Evolutionary conservation across 192 early-diverging fungal genomes (phyloP).

Genomic region (Gigaspora rosea): DNA sequence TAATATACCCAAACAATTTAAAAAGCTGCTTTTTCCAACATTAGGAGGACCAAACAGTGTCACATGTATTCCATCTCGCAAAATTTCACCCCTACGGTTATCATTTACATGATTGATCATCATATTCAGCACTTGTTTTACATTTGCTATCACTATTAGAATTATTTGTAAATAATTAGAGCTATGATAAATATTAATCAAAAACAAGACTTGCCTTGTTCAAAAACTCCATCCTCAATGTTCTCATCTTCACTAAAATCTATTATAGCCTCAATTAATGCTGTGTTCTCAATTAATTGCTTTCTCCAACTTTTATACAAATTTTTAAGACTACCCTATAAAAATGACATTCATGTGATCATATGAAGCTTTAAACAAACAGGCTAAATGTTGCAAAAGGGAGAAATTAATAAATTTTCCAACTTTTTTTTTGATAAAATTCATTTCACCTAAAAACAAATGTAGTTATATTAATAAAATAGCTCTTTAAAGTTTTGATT

Average conservation of each 20-base stretch:
- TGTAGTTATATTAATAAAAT: too few species aligned
- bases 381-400: too few species aligned
- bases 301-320: constrained; percentile 67
- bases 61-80: constrained; percentile 69
- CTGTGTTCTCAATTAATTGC: constrained; percentile 59
- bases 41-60: constrained; percentile 78
- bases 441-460: too few species aligned
- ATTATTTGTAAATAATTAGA: constrained; percentile 16
- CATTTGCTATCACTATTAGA: neutral
- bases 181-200: constrained; percentile 22
- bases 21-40: constrained; percentile 74
- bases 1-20: constrained; percentile 63
- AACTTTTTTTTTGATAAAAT: too few species aligned
- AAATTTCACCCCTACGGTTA: constrained; percentile 67
- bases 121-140: constrained; percentile 22
- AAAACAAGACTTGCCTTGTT: constrained; percentile 44
- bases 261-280: constrained; percentile 67
- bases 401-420: too few species aligned
- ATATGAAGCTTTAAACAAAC: too few species aligned
- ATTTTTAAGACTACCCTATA: constrained; percentile 58
- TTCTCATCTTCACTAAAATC: constrained; percentile 84
- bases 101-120: constrained; percentile 60
- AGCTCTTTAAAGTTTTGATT: too few species aligned
- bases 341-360: neutral
- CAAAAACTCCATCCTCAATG: constrained; percentile 69